These are phyloP conservation scores for Arctium minus DNA, from an alignment of 129 eudicot genomes.

Conservation along the genomic window DNA sequence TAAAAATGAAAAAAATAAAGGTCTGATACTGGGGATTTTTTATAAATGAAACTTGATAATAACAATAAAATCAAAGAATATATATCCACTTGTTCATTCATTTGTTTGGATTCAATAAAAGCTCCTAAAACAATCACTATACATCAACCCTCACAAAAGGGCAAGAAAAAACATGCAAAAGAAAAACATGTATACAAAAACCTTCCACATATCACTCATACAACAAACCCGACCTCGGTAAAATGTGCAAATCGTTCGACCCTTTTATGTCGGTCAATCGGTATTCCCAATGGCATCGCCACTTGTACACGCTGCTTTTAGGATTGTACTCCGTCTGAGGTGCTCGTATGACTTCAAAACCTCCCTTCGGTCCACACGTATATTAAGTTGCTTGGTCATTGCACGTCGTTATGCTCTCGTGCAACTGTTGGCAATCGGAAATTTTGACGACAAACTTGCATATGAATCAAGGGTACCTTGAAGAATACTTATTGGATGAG, in stretches of 20 bases:
- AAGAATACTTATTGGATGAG: conserved; percentile 1
- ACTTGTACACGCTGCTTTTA: conserved; percentile 9
- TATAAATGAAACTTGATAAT: background rate
- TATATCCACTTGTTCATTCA: background rate
- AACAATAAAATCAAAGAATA: background rate
- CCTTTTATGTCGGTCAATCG: background rate
- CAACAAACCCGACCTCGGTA: background rate
- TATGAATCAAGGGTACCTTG: conserved; percentile 20
- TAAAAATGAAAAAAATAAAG: too few relatives aligned
- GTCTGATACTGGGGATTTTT: too few relatives aligned
- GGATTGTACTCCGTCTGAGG: background rate
- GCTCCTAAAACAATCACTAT: conserved; percentile 14
- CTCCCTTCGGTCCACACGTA: background rate
- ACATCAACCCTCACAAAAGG: conserved; percentile 9
- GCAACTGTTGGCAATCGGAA: conserved; percentile 8
- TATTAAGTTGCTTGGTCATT: conserved; percentile 31
- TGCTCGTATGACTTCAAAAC: background rate
- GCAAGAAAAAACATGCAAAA: background rate
- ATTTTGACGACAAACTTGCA: background rate
- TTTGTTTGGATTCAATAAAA: background rate
- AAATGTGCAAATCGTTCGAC: background rate
- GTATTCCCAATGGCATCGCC: background rate
- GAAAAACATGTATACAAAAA: background rate
- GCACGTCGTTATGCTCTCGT: conserved; percentile 26
- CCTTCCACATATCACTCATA: background rate